Percentiles rank a stretch among this genome's conserved stretches.
These are phyloP conservation scores for Zancudomyces culisetae DNA, from an alignment of 371 early-diverging fungal species.

Conservation along the genomic window DNA sequence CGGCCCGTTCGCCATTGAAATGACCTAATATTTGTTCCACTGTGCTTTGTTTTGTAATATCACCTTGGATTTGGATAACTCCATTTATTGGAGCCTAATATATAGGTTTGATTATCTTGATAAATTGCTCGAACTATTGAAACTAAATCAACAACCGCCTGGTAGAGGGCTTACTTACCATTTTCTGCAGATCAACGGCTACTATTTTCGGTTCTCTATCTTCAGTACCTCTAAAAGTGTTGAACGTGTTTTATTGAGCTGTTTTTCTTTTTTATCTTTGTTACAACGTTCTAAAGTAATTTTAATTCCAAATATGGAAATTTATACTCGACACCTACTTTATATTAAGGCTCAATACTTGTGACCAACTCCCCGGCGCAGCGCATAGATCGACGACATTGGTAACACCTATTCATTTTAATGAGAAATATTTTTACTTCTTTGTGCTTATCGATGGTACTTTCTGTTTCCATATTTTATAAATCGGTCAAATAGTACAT, in stretches of 20 bases:
- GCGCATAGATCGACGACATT: conserved; percentile 96
- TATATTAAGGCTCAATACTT: conserved; percentile 71
- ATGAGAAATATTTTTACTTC: too few relatives aligned
- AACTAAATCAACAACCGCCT: too few relatives aligned
- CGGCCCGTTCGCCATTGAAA: conserved; percentile 77
- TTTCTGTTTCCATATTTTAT: too few relatives aligned
- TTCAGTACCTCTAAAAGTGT: conserved; percentile 24
- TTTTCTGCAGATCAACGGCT: conserved; percentile 96
- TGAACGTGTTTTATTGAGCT: too few relatives aligned
- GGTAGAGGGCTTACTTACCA: conserved; percentile 31
- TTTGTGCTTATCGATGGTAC: too few relatives aligned
- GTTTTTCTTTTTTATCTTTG: too few relatives aligned
- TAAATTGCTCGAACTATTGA: too few relatives aligned
- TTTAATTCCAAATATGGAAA: too few relatives aligned
- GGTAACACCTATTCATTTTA: conserved; percentile 62
- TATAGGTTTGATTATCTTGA: too few relatives aligned
- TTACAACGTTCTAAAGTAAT: too few relatives aligned
- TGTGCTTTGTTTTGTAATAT: conserved; percentile 92
- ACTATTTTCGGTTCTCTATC: conserved; percentile 58
- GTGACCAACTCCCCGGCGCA: conserved; percentile 98
- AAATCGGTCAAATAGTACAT: too few relatives aligned
- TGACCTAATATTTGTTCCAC: conserved; percentile 72
- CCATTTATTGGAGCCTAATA: conserved; percentile 85
- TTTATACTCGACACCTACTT: conserved; percentile 16
- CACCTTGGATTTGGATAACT: conserved; percentile 89